Evolutionary conservation across 495 filamentous ascomycete species (phyloP).

Genomic region (Aspergillus wentii): DNA sequence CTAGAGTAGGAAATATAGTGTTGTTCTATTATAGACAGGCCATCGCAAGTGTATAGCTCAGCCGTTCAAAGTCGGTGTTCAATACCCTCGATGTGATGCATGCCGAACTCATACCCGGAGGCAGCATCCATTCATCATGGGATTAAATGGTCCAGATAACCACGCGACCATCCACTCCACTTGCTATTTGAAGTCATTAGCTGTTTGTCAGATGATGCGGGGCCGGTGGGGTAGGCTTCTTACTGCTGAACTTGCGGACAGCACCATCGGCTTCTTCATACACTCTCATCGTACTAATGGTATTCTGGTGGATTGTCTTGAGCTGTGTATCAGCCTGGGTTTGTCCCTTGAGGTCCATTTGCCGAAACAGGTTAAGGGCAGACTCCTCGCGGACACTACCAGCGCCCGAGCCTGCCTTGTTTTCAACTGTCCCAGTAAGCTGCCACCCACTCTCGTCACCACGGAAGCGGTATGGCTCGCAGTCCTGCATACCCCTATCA

Average conservation of each 20-base stretch:
- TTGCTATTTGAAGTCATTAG: conserved; percentile 56
- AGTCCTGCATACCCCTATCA: conserved; percentile 52
- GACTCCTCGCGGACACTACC: conserved; percentile 67
- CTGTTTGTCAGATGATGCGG: neutral
- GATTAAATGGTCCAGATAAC: conserved; percentile 65
- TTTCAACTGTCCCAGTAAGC: conserved; percentile 76
- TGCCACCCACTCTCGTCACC: conserved; percentile 85
- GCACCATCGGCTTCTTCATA: conserved; percentile 62
- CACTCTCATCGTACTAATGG: conserved; percentile 74
- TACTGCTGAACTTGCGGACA: conserved; percentile 84
- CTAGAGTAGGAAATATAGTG: too few relatives aligned
- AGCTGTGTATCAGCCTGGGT: conserved; percentile 82
- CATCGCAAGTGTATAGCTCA: too few relatives aligned
- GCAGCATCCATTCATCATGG: neutral
- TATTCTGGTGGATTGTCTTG: conserved; percentile 96
- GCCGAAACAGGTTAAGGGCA: conserved; percentile 97
- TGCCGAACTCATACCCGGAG: too few relatives aligned
- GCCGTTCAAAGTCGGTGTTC: too few relatives aligned
- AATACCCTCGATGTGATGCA: too few relatives aligned
- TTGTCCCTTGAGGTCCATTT: conserved; percentile 97
- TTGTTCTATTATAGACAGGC: too few relatives aligned
- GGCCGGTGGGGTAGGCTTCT: conserved; percentile 30
- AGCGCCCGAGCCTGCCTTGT: conserved; percentile 44
- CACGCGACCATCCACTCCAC: conserved; percentile 89
- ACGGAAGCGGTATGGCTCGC: conserved; percentile 84